A percentile compares a stretch with the other conserved stretches of the same genome.
Evolutionary conservation across 768 basidiomycete genomes (phyloP).

Genomic region (Amanita phalloides): DNA sequence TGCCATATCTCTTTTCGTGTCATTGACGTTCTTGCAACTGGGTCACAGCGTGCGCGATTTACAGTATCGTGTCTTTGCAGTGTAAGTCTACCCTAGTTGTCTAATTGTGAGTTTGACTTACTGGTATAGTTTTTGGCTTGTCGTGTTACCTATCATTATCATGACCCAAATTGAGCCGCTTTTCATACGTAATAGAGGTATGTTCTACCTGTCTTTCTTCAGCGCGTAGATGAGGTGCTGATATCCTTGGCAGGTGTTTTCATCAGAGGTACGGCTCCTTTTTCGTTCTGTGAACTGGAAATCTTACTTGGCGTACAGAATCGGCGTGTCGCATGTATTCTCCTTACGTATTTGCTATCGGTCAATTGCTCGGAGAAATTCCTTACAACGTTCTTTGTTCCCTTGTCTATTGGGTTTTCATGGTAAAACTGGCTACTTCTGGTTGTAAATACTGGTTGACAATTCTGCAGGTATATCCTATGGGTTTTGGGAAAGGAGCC

Average conservation of each 20-base stretch:
- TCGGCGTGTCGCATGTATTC: constrained; percentile 81
- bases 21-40: constrained; percentile 71
- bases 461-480: constrained; percentile 39
- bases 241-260: constrained; percentile 21
- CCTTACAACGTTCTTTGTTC: constrained; percentile 68
- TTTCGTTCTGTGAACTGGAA: background rate
- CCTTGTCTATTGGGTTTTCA: constrained; percentile 63
- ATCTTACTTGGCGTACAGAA: constrained; percentile 26
- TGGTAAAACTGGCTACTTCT: constrained; percentile 30
- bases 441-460: background rate
- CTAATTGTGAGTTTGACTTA: background rate
- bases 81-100: constrained; percentile 30
- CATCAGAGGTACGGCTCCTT: constrained; percentile 17
- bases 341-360: constrained; percentile 74
- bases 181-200: constrained; percentile 62
- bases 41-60: constrained; percentile 54
- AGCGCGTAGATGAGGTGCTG: background rate
- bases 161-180: constrained; percentile 77
- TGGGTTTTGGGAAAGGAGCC: constrained; percentile 54
- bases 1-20: constrained; percentile 61
- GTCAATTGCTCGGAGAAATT: constrained; percentile 73
- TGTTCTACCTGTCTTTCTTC: constrained; percentile 9
- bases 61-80: constrained; percentile 73
- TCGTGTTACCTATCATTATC: constrained; percentile 61
- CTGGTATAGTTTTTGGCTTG: constrained; percentile 47